Evolutionary conservation across 1,139 yeast species (phyloP).

Genomic region (Taiozyma onychis): DNA sequence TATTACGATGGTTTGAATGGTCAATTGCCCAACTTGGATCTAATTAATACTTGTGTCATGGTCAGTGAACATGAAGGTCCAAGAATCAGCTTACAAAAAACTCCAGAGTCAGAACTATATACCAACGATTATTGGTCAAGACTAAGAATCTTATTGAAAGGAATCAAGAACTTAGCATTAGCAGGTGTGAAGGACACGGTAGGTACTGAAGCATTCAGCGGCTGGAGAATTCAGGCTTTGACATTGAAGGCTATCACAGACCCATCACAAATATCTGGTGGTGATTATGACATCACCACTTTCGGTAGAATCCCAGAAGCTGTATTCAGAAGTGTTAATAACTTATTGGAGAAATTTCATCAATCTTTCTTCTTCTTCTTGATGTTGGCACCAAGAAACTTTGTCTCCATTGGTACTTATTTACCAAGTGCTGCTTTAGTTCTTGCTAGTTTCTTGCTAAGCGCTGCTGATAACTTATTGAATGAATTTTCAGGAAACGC

Average conservation of each 20-base stretch:
- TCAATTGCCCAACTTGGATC: constrained; percentile 88
- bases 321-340: constrained; percentile 82
- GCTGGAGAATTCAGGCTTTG: constrained; percentile 93
- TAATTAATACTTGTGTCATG: constrained; percentile 72
- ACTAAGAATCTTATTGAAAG: constrained; percentile 52
- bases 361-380: constrained; percentile 94
- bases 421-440: constrained; percentile 79
- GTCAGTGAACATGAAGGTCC: constrained; percentile 73
- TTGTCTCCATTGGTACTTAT: constrained; percentile 92
- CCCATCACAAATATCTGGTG: constrained; percentile 23
- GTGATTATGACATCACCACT: constrained; percentile 73
- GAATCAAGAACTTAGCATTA: constrained; percentile 61
- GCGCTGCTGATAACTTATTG: constrained; percentile 58
- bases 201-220: constrained; percentile 90
- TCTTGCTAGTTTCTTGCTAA: constrained; percentile 65
- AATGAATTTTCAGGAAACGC: constrained; percentile 30
- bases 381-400: constrained; percentile 67
- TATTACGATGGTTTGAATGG: constrained; percentile 90
- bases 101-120: constrained; percentile 40
- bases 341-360: constrained; percentile 90
- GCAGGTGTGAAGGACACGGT: constrained; percentile 58
- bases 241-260: constrained; percentile 67
- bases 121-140: constrained; percentile 43
- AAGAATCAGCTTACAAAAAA: constrained; percentile 60
- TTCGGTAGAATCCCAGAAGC: constrained; percentile 90